These are phyloP conservation scores for Lentinula lateritia DNA, from an alignment of 768 basidiomycete genomes.

Conservation along the genomic window DNA sequence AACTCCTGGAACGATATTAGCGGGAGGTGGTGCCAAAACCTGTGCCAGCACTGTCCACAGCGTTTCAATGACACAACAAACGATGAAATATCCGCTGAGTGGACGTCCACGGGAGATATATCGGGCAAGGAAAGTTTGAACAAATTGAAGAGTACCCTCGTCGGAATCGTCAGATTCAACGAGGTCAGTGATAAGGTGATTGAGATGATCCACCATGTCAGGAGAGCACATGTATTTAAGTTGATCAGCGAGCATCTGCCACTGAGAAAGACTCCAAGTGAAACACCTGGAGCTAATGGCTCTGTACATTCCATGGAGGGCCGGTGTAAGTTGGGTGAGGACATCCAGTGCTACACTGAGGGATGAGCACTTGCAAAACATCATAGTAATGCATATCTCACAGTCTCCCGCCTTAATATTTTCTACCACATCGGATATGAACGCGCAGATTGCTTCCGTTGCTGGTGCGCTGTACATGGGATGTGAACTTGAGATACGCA, in stretches of 20 bases:
- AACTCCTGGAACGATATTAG: constrained; percentile 21
- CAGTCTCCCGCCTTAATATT: constrained; percentile 49
- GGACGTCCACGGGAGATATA: constrained; percentile 75
- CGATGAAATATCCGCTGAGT: constrained; percentile 79
- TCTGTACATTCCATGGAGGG: constrained; percentile 82
- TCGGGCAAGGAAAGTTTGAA: constrained; percentile 66
- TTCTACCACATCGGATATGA: constrained; percentile 52
- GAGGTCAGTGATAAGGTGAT: constrained; percentile 62
- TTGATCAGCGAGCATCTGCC: constrained; percentile 48
- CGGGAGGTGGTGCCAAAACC: constrained; percentile 36
- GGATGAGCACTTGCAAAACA: background rate
- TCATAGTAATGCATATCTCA: constrained; percentile 26
- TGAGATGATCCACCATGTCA: constrained; percentile 66
- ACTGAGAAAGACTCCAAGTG: constrained; percentile 65
- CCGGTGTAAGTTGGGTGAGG: constrained; percentile 71
- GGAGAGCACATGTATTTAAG: constrained; percentile 60
- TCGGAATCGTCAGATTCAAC: constrained; percentile 49
- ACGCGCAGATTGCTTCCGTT: constrained; percentile 54
- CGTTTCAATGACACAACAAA: constrained; percentile 85
- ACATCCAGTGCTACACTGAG: constrained; percentile 55
- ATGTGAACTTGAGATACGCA: constrained; percentile 57
- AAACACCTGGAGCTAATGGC: constrained; percentile 78
- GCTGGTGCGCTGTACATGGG: constrained; percentile 42
- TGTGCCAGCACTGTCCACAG: constrained; percentile 85
- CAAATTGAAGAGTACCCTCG: constrained; percentile 45